Evolutionary conservation across 129 eudicot species (phyloP), one percentile per base, ranked within the genome.

Genomic region (Oenanthe sinensis): DNA sequence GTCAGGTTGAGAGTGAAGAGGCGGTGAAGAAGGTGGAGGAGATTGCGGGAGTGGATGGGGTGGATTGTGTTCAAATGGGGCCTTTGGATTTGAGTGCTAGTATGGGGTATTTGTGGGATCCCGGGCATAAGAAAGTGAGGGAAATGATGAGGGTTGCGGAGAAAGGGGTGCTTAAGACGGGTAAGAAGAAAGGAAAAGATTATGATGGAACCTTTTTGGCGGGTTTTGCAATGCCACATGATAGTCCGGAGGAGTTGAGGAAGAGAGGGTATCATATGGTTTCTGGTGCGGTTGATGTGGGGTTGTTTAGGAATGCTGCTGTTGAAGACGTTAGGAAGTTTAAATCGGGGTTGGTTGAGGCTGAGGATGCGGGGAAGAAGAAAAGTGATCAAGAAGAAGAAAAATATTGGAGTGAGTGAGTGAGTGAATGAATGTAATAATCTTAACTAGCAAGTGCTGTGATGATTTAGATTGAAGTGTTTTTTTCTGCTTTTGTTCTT

Each of bases 61-160:
- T 94, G n/a, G 98, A 94, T 45, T 91, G 98, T 71, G 80, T 94
- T 20, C 97, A 94, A 49, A 94, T 91, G 98, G 98, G 98, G 4
- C 98, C 97, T 67, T 84, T 89, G 89, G 98, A 94, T 91, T 70
- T 94, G 90, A 91, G 97, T 16, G 98, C 98, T 0, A 91, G 91
- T 55, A 85, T 94, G 93, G 98, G 98, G 80, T 94, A 91, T 50
- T 70, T 91, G 85, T 94, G 98, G 98, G 98, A 91, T 73, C 97
- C 97, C 0, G 98, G 98, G 65, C 76, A 94, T 78, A 89, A 91
- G 97, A 94, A 91, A 73, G 98, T 94, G 82, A 94, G 77, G 85
- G 93, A 87, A 80, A 75, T 81, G 84, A 8, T 94, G 87, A 79
- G 80, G 77, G 76, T 74, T 14, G 96, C 93, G 20, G 97, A 94